A percentile compares a stretch with the other conserved stretches of the same genome.
Evolutionary conservation across 176 grass and related monocot genomes (phyloP).

Genomic region (Lolium multiflorum): DNA sequence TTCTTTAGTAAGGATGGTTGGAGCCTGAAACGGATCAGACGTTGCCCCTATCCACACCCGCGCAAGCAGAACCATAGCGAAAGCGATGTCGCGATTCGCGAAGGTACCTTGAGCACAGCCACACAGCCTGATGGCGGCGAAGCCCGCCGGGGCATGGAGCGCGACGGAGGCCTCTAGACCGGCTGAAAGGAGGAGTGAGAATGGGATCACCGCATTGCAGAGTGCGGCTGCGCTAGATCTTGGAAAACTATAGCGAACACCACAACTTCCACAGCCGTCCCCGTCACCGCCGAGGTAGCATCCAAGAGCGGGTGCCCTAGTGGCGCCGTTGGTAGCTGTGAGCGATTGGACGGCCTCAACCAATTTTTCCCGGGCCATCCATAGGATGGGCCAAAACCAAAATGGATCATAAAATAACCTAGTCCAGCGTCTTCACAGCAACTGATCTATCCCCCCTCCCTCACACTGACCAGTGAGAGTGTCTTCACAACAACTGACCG

Average conservation of each 20-base stretch:
- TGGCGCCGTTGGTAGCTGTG: neutral
- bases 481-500: slow-evolving; percentile 5
- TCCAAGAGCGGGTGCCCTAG: neutral
- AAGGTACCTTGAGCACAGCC: no score
- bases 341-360: neutral
- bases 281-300: neutral
- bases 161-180: no score
- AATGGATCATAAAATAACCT: neutral
- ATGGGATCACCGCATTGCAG: neutral
- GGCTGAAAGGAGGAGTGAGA: neutral
- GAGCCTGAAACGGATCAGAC: no score
- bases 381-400: neutral
- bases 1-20: no score
- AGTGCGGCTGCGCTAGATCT: neutral
- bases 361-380: neutral
- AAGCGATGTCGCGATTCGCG: no score
- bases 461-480: neutral
- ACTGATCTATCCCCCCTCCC: neutral
- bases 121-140: no score
- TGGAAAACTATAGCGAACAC: neutral
- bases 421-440: no score
- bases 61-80: no score
- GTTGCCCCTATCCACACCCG: no score
- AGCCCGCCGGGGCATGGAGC: no score
- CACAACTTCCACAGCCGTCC: neutral